Evolutionary conservation across 2,329 filamentous ascomycete species (phyloP).

Genomic region (Sporothrix luriei): DNA sequence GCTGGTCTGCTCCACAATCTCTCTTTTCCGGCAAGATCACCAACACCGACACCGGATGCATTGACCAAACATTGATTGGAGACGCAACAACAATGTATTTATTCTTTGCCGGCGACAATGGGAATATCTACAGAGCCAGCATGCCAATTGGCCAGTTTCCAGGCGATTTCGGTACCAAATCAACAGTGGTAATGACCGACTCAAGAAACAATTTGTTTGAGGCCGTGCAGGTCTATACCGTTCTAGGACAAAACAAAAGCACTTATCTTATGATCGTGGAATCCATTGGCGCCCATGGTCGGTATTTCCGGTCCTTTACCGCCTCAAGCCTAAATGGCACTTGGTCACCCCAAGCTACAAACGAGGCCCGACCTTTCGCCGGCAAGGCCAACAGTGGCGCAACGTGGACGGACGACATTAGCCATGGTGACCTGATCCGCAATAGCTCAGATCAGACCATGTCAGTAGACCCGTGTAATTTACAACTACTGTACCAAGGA

Average conservation of each 20-base stretch:
- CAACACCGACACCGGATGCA: slow-evolving; percentile 55
- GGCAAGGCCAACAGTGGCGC: slow-evolving; percentile 65
- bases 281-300: slow-evolving; percentile 57
- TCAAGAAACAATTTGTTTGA: slow-evolving; percentile 63
- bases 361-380: slow-evolving; percentile 64
- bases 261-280: slow-evolving; percentile 68
- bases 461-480: slow-evolving; percentile 64
- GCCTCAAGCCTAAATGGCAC: slow-evolving; percentile 57
- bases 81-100: slow-evolving; percentile 64
- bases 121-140: slow-evolving; percentile 64
- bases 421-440: slow-evolving; percentile 64
- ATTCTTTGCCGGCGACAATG: slow-evolving; percentile 69
- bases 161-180: slow-evolving; percentile 57
- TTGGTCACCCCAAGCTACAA: slow-evolving; percentile 61
- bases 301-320: slow-evolving; percentile 69
- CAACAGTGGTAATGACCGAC: slow-evolving; percentile 56
- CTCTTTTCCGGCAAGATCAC: slow-evolving; percentile 61
- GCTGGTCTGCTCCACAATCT: slow-evolving; percentile 57
- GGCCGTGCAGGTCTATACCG: slow-evolving; percentile 66
- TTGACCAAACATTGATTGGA: slow-evolving; percentile 67
- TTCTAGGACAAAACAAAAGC: slow-evolving; percentile 49
- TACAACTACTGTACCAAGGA: slow-evolving; percentile 67
- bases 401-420: slow-evolving; percentile 68
- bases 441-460: slow-evolving; percentile 62
- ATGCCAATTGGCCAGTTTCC: slow-evolving; percentile 67